A percentile compares a stretch with the other conserved stretches of the same genome.
Conservation (phyloP, 495 filamentous ascomycete genomes). For the Podospora appendiculata region DNA sequence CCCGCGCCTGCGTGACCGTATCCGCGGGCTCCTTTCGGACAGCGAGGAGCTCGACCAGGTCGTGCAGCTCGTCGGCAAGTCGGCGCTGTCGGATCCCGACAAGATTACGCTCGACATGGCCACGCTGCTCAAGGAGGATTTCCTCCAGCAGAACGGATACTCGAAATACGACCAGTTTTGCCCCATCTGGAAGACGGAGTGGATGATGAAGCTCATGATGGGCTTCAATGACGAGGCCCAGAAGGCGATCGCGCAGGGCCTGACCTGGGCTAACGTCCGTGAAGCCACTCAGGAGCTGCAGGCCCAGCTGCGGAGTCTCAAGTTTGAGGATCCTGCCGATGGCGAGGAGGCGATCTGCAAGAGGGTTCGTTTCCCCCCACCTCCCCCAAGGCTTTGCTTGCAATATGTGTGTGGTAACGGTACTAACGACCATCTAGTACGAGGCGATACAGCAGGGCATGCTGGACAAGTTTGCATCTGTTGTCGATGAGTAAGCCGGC, state of each 20-base stretch:
- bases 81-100: constrained; percentile 88
- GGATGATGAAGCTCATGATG: constrained; percentile 99
- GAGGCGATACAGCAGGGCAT: constrained; percentile 84
- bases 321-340: constrained; percentile 86
- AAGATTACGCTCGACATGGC: constrained; percentile 98
- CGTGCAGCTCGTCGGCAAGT: constrained; percentile 96
- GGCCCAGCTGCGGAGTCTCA: constrained; percentile 75
- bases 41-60: constrained; percentile 98
- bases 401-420: constrained; percentile 2
- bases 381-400: constrained; percentile 5
- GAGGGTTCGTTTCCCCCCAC: constrained; percentile 49
- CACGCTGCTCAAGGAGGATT: constrained; percentile 92
- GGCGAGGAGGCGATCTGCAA: constrained; percentile 65
- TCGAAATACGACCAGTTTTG: constrained; percentile 99
- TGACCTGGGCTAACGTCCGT: constrained; percentile 84
- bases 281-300: constrained; percentile 86
- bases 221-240: constrained; percentile 95
- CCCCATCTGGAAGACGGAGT: constrained; percentile 98
- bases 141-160: constrained; percentile 98
- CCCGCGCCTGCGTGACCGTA: constrained; percentile 82
- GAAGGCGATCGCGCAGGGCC: constrained; percentile 85
- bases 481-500: constrained; percentile 73
- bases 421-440: constrained; percentile 46
- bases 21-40: constrained; percentile 85
- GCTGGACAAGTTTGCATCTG: constrained; percentile 92